Base-by-base conservation (phyloP, 352 stramenopile species). In the Globisporangium irregulare region DNA sequence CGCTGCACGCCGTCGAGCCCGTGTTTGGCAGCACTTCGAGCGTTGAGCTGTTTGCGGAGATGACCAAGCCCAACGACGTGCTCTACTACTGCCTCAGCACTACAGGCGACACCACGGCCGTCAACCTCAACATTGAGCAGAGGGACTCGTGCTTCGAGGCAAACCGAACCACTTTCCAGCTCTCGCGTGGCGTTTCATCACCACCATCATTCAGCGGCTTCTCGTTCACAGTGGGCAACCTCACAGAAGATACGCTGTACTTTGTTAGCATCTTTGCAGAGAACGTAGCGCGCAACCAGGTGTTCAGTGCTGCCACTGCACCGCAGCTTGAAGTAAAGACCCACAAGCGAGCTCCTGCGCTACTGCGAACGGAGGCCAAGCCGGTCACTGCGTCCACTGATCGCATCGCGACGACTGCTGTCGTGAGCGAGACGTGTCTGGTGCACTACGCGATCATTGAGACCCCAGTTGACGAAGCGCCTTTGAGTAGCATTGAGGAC, bases 61-160 rank as follows among this genome's bases (percentile, higher is more conserved):
- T 90, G 82, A 76, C 73, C 2, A 90, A 93, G 57, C 73, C 77
- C 1, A 51, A 63, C n/a, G 80, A 95, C 54, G 55, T 89, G 8
- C 66, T 95, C 9, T 80, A 78, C 41, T 75, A 77, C 22, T 87
- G 78, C 46, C 14, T 93, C 48, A 32, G 55, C 15, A 41, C 6
- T 18, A 50, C 27, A 3, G 48, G 18, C 0, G 18, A 27, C 12
- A 25, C 22, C 38, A 50, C 43, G 18, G 6, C 43, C 0, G 43
- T 50, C 18, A 22, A 22, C 18, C 43, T 50, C 43, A 2, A 20
- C 25, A 50, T 18, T n/a, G 57, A 54, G 25, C 20, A 41, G 20
- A 62, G 15, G 5, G 34, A 63, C 7, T 20, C 66, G 24, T 73
- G 64, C 20, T 22, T 24, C 1, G 80, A 89, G 69, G 70, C 84